A percentile compares a stretch with the other conserved stretches of the same genome.
These are phyloP conservation scores for Heritiera littoralis DNA, from an alignment of 345 rosid species.

Conservation along the genomic window DNA sequence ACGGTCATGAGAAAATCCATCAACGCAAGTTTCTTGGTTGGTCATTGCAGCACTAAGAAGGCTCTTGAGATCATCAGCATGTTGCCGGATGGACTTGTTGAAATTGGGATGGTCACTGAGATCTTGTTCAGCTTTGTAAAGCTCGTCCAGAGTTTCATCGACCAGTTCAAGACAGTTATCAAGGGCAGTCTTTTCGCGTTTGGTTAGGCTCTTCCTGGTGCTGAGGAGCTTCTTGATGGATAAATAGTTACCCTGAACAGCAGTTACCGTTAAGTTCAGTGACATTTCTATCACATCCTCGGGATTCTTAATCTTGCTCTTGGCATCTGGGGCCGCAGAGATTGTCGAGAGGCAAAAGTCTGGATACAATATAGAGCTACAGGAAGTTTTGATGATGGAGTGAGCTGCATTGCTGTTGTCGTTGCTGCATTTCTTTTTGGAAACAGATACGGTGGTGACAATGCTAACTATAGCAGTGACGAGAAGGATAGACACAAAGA, in stretches of 20 bases:
- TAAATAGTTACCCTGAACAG: constrained; percentile 52
- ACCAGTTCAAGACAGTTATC: constrained; percentile 56
- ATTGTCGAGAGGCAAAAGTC: constrained; percentile 60
- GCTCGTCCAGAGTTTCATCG: constrained; percentile 60
- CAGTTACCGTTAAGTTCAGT: constrained; percentile 48
- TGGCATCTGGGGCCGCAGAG: constrained; percentile 27
- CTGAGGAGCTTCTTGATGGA: constrained; percentile 43
- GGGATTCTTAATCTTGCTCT: constrained; percentile 36
- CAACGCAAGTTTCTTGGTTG: constrained; percentile 63
- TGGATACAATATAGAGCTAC: constrained; percentile 57
- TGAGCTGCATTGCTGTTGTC: constrained; percentile 22
- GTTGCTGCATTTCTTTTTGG: constrained; percentile 4
- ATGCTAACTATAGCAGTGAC: constrained; percentile 15
- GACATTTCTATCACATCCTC: constrained; percentile 59
- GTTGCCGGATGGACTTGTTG: constrained; percentile 30
- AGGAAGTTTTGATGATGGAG: constrained; percentile 44
- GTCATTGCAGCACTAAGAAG: constrained; percentile 64
- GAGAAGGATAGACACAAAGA: constrained; percentile 30
- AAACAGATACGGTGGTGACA: constrained; percentile 19
- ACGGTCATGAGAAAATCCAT: constrained; percentile 54
- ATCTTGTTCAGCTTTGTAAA: constrained; percentile 33
- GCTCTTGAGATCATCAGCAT: constrained; percentile 46
- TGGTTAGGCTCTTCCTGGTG: constrained; percentile 31
- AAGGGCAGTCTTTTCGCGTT: constrained; percentile 53
- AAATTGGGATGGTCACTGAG: constrained; percentile 32